phyloP scores from a whole-genome alignment of 768 basidiomycete genomes.

The Sistotremastrum suecicum region DNA sequence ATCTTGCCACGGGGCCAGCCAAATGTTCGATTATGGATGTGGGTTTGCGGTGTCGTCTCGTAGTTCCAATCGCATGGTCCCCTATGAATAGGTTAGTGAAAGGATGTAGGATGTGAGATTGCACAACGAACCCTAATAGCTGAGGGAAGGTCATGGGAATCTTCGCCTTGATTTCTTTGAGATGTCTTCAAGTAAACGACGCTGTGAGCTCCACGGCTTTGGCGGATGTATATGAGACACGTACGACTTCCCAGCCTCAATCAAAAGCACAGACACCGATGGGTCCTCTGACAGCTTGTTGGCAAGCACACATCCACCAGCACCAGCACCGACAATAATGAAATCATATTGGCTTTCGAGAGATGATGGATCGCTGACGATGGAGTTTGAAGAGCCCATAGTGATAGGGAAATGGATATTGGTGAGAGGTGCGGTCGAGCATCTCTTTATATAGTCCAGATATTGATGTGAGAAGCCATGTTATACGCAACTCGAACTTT shows the following conservation, averaged over 20 bases:
- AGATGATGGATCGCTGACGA: no score
- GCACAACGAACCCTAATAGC: conserved; percentile 1
- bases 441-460: no score
- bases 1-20: conserved; percentile 57
- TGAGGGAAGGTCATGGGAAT: conserved; percentile 1
- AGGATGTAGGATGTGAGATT: background rate
- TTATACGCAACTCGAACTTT: no score
- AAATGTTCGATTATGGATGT: conserved; percentile 13
- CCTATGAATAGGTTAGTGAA: background rate
- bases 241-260: conserved; percentile 52
- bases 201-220: background rate
- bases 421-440: no score
- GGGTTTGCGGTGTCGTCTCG: conserved; percentile 1
- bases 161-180: background rate
- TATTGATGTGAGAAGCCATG: no score
- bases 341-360: conserved; percentile 3
- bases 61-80: conserved; percentile 2
- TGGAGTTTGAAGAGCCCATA: no score
- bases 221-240: background rate
- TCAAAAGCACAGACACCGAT: conserved; percentile 34
- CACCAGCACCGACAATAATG: conserved; percentile 25
- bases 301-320: conserved; percentile 48
- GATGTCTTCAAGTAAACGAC: conserved; percentile 7
- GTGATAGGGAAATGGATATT: no score
- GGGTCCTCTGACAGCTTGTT: conserved; percentile 44